These are phyloP conservation scores for Favolaschia claudopus DNA, from an alignment of 768 basidiomycete genomes.

Conservation along the genomic window DNA sequence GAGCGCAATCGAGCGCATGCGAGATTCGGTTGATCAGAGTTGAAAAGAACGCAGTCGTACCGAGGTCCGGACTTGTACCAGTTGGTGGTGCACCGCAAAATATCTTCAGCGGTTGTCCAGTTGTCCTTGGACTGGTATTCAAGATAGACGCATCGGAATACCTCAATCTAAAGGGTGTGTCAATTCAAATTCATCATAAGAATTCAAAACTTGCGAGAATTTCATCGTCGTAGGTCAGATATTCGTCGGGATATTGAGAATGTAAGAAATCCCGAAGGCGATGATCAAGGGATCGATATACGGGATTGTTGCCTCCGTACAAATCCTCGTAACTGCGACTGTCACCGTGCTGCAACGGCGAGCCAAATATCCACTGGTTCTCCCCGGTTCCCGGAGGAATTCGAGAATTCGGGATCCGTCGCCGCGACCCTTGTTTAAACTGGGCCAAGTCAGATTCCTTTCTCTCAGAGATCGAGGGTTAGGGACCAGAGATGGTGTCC, in stretches of 20 bases:
- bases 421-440: background rate
- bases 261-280: background rate
- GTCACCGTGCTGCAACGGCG: background rate
- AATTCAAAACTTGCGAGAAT: too few species aligned
- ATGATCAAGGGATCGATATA: background rate
- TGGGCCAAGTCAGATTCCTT: background rate
- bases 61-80: background rate
- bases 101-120: too few species aligned
- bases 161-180: background rate
- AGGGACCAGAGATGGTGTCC: too few species aligned
- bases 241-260: background rate
- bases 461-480: too few species aligned
- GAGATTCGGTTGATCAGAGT: too few species aligned
- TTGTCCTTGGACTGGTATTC: too few species aligned
- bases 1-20: too few species aligned
- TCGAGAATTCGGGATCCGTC: background rate
- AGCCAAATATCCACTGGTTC: background rate
- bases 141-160: background rate
- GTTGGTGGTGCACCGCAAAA: background rate
- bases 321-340: conserved; percentile 1
- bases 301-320: background rate
- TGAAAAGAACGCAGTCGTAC: too few species aligned
- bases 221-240: too few species aligned
- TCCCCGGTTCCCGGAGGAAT: background rate
- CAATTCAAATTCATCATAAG: too few species aligned